These are phyloP conservation scores for Chalciporus sphaerocephalus DNA, from an alignment of 768 basidiomycete species.

Conservation along the genomic window DNA sequence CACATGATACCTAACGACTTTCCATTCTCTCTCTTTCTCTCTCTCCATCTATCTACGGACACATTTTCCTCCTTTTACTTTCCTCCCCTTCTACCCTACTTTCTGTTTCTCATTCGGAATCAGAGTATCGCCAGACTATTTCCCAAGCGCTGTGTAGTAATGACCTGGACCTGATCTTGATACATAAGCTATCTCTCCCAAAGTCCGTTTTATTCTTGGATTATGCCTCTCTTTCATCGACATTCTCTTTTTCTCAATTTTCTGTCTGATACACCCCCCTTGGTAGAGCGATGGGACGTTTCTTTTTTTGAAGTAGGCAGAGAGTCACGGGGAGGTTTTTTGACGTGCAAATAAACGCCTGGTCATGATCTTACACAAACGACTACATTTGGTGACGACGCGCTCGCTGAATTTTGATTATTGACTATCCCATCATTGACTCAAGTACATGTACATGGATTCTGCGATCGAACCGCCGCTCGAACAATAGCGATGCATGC, in stretches of 20 bases:
- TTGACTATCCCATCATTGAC: no score
- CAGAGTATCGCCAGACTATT: conserved; percentile 1
- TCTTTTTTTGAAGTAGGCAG: not conserved
- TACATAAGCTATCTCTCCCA: not conserved
- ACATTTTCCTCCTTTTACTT: not conserved
- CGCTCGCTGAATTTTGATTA: no score
- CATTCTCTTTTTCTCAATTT: not conserved
- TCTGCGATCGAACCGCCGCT: no score
- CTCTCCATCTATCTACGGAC: not conserved
- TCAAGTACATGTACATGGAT: no score
- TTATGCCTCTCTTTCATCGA: not conserved
- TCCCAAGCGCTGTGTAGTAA: conserved; percentile 1
- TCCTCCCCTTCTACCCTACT: conserved; percentile 7
- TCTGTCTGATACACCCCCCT: no score
- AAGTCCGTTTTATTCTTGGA: not conserved
- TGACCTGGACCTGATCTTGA: not conserved
- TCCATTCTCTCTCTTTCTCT: conserved; percentile 8
- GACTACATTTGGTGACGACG: no score
- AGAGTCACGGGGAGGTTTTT: not conserved
- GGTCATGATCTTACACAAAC: no score
- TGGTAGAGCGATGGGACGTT: not conserved
- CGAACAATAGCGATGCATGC: no score
- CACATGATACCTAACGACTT: conserved; percentile 12
- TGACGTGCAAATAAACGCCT: not conserved
- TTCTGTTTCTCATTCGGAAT: not conserved